Percentiles rank a stretch among this genome's conserved stretches.
These are phyloP conservation scores for Cytospora schulzeri DNA, from an alignment of 2,329 filamentous ascomycete genomes.

Conservation along the genomic window DNA sequence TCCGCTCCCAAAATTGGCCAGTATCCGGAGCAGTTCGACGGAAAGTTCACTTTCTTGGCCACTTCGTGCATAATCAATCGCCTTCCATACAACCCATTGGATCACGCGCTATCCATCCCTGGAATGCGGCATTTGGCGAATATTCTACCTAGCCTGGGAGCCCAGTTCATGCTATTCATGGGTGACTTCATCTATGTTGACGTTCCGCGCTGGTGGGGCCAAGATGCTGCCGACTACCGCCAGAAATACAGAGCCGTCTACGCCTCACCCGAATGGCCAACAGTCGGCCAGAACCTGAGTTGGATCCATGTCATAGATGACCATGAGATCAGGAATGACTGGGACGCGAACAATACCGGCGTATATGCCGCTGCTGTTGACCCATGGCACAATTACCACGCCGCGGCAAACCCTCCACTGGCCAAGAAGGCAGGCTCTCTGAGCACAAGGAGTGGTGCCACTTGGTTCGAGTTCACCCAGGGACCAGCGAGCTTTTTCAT, in stretches of 20 bases:
- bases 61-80: slow-evolving; percentile 91
- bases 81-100: slow-evolving; percentile 84
- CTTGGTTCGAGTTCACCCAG: slow-evolving; percentile 87
- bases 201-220: slow-evolving; percentile 79
- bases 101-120: slow-evolving; percentile 79
- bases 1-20: slow-evolving; percentile 73
- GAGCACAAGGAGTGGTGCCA: slow-evolving; percentile 55
- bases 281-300: slow-evolving; percentile 76
- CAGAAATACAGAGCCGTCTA: slow-evolving; percentile 96
- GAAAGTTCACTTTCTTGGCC: slow-evolving; percentile 85
- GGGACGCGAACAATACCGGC: slow-evolving; percentile 76
- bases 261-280: slow-evolving; percentile 86
- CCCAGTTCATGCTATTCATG: slow-evolving; percentile 80
- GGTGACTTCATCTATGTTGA: slow-evolving; percentile 92
- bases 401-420: slow-evolving; percentile 76
- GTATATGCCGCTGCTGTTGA: slow-evolving; percentile 80
- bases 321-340: slow-evolving; percentile 95
- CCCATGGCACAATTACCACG: slow-evolving; percentile 86
- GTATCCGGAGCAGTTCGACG: slow-evolving; percentile 60
- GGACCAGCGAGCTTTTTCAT: slow-evolving; percentile 94
- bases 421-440: slow-evolving; percentile 51
- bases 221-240: slow-evolving; percentile 73
- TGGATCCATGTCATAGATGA: slow-evolving; percentile 98
- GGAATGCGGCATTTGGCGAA: slow-evolving; percentile 77
- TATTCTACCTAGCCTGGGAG: slow-evolving; percentile 70